Evolutionary conservation across 2,329 filamentous ascomycete genomes (phyloP).

Genomic region (Lasiodiplodia citricola): DNA sequence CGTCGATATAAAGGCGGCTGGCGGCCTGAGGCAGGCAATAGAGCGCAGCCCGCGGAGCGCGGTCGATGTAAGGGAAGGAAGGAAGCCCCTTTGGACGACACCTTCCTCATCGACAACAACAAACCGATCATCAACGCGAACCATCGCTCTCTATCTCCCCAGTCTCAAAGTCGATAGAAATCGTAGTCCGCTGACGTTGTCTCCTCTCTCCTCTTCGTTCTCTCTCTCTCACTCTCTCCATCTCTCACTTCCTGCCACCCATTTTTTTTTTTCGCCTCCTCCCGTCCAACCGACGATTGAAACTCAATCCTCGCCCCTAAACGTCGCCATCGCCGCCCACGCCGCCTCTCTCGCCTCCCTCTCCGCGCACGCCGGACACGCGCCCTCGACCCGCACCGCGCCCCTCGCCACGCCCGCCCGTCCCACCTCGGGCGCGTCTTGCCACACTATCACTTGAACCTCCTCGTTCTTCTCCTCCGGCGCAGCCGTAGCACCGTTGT

Average conservation of each 20-base stretch:
- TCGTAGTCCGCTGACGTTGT: neutral
- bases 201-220: neutral
- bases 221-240: neutral
- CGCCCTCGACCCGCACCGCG: neutral
- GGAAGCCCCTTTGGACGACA: neutral
- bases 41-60: neutral
- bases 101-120: neutral
- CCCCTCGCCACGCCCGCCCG: neutral
- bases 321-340: conserved; percentile 1
- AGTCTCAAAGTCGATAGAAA: neutral
- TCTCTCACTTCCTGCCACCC: neutral
- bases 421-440: neutral
- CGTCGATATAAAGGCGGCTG: neutral
- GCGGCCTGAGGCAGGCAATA: neutral
- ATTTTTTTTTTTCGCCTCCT: neutral
- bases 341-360: neutral
- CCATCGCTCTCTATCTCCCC: neutral
- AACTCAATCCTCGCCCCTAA: neutral
- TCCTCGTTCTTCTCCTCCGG: neutral
- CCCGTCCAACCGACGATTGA: neutral
- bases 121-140: neutral
- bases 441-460: neutral
- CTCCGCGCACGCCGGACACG: neutral
- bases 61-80: neutral
- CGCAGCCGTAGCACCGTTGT: neutral